Conservation (phyloP, 2,329 filamentous ascomycete species). For the Seiridium unicorne region DNA sequence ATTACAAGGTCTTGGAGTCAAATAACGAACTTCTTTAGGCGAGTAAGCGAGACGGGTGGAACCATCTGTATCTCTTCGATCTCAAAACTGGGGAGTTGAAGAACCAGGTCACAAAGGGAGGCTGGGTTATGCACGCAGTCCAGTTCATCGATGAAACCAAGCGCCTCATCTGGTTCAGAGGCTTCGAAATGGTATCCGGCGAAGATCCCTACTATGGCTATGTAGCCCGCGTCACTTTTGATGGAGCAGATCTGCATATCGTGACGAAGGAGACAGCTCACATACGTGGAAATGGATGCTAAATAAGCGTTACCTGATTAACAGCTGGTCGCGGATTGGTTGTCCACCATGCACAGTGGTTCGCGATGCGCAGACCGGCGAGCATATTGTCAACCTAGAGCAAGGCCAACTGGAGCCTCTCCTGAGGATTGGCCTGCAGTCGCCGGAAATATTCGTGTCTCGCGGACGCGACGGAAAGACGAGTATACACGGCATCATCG, state of each 20-base stretch:
- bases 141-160: background rate
- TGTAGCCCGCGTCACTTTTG: background rate
- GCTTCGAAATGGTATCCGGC: background rate
- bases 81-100: background rate
- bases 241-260: background rate
- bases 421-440: background rate
- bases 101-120: background rate
- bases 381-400: background rate
- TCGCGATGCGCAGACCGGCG: background rate
- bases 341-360: background rate
- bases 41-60: conserved; percentile 3
- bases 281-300: conserved; percentile 2
- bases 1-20: background rate
- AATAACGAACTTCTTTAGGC: background rate
- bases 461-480: background rate
- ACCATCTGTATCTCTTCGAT: conserved; percentile 3
- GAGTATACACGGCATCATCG: background rate
- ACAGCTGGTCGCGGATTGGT: background rate
- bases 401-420: background rate
- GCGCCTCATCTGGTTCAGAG: background rate
- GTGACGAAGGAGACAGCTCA: background rate
- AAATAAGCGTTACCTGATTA: background rate
- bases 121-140: background rate
- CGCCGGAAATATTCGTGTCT: background rate
- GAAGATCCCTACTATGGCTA: conserved; percentile 1